Base-by-base conservation (phyloP, 1,284 basidiomycete genomes). In the Heliocybe sulcata region DNA sequence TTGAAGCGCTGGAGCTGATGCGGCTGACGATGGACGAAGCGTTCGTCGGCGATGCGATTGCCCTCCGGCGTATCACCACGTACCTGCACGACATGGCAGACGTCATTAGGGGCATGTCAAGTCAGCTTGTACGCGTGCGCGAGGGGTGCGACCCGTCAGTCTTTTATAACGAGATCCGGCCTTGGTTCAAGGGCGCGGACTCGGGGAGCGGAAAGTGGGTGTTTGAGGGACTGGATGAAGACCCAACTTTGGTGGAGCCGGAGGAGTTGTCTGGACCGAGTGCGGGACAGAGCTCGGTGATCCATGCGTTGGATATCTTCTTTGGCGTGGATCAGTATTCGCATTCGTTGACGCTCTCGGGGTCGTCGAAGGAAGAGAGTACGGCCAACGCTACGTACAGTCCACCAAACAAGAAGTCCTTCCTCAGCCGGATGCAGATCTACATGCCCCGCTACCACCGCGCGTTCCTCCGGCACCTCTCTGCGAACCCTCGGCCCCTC, bases 391-490 rank as follows among this genome's bases (percentile, higher is more conserved):
- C 52, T 45, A 38, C 56, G 57, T 52, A 27, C 55, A 59, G 60
- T 52, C 57, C 57, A 27, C 61, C 53, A 20, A 60, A 62, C 59
- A 64, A 64, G 63, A 67, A 63, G 52, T 77, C 77, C 57, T 89
- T 94, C 69, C 79, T 94, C 50, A 76, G 81, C 38, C 82, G 89
- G 54, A 94, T 95, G 92, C 82, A 88, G 61, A 70, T 74, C 11
- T 96, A 95, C 74, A 97, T 97, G 94, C 94, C 94, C 0, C 82
- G 83, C 2, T 87, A 90, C 63, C 96, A 98, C 70, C 87, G 95
- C 45, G 77, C 81, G 19, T 98, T 98, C 75, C 79, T 98, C 35
- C 77, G 79, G 47, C 92, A 97, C 65, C 81, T 98, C 54, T 75
- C 77, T n/a, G 67, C 76, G 1, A 82, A 74, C 62, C 84, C 76